Percentiles rank a stretch among this genome's conserved stretches.
Evolutionary conservation across 768 basidiomycete species (phyloP).

Genomic region (Gautieria morchelliformis): DNA sequence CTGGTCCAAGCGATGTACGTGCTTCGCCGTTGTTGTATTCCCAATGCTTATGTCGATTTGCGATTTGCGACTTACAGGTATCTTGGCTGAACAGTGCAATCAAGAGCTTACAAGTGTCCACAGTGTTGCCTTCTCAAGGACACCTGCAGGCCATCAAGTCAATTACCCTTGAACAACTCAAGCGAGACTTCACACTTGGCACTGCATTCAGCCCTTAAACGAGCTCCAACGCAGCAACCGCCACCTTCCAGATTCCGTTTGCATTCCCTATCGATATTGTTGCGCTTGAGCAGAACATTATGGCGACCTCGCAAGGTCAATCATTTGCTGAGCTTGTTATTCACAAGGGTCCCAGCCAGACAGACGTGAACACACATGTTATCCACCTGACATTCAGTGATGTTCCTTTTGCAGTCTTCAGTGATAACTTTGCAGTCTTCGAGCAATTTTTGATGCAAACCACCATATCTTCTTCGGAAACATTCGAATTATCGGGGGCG

Average conservation of each 20-base stretch:
- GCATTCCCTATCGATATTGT: constrained; percentile 60
- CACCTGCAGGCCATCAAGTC: constrained; percentile 53
- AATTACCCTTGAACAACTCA: constrained; percentile 49
- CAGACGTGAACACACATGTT: constrained; percentile 52
- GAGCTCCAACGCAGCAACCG: constrained; percentile 49
- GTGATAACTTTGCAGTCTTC: constrained; percentile 41
- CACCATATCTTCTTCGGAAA: constrained; percentile 36
- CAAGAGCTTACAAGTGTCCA: constrained; percentile 46
- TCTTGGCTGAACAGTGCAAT: constrained; percentile 69
- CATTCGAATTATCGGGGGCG: constrained; percentile 42
- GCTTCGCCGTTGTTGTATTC: not conserved
- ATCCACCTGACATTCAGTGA: constrained; percentile 50
- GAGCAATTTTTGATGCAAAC: constrained; percentile 53
- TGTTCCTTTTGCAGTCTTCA: constrained; percentile 50
- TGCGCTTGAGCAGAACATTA: constrained; percentile 50
- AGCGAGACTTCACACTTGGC: constrained; percentile 46
- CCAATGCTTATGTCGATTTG: not conserved
- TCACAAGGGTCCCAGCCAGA: constrained; percentile 45
- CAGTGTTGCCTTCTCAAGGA: constrained; percentile 56
- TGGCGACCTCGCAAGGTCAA: constrained; percentile 38
- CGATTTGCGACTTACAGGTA: constrained; percentile 29
- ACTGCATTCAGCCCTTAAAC: constrained; percentile 49
- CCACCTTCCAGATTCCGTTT: constrained; percentile 60
- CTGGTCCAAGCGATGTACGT: constrained; percentile 46
- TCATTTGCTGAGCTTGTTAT: constrained; percentile 53